phyloP scores from a whole-genome alignment of 495 filamentous ascomycete species.

The Opeltia flavorubescens region DNA sequence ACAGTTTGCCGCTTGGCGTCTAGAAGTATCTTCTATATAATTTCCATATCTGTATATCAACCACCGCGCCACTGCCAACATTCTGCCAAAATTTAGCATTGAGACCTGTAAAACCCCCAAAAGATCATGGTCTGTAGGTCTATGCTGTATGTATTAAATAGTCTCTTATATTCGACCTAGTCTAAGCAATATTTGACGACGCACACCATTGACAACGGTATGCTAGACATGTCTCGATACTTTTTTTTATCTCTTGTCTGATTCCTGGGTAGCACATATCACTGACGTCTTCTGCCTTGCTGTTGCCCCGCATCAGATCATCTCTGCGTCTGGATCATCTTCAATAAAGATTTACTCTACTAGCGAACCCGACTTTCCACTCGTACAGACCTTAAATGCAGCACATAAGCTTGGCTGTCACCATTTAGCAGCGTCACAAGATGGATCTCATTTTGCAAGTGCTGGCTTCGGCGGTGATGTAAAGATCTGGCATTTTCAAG shows the following conservation, averaged over 20 bases:
- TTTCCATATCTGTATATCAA: no score
- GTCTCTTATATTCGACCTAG: conserved; percentile 28
- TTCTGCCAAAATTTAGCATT: no score
- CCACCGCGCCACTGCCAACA: no score
- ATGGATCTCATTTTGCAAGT: conserved; percentile 59
- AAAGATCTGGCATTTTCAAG: conserved; percentile 56
- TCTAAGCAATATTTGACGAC: conserved; percentile 95
- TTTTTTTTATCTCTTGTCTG: neutral
- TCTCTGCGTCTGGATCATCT: conserved; percentile 75
- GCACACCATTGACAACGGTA: conserved; percentile 79
- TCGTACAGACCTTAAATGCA: conserved; percentile 57
- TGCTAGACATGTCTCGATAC: conserved; percentile 9
- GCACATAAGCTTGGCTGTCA: conserved; percentile 82
- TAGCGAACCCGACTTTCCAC: conserved; percentile 50
- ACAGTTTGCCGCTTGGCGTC: no score
- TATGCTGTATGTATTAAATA: neutral
- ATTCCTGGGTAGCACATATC: conserved; percentile 45
- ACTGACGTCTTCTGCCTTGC: conserved; percentile 85
- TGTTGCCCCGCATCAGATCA: conserved; percentile 55
- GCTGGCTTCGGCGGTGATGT: conserved; percentile 80
- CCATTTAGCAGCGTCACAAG: conserved; percentile 57
- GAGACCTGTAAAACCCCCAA: neutral
- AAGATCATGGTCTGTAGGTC: neutral
- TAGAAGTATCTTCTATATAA: no score
- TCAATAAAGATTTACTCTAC: conserved; percentile 65